Conservation (phyloP, 1,284 basidiomycete genomes). For the Takashimella tepidaria region DNA sequence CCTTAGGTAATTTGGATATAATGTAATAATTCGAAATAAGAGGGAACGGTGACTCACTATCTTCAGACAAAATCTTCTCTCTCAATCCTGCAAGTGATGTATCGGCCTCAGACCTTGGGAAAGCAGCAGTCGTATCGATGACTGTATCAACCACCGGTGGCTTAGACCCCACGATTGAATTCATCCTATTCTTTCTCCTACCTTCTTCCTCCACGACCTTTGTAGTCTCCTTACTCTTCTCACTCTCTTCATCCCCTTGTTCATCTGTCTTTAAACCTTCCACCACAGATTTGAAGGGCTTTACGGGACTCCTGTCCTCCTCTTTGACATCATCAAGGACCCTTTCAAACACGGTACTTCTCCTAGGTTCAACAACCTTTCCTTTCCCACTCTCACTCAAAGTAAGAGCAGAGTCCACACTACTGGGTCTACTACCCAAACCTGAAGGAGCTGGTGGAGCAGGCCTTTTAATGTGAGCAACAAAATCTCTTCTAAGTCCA, state of each 20-base stretch:
- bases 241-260: neutral
- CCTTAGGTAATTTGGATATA: no score
- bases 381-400: constrained; percentile 4
- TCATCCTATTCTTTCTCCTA: neutral
- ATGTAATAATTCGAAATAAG: neutral
- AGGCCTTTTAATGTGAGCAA: constrained; percentile 21
- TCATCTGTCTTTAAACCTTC: no score
- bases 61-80: constrained; percentile 23
- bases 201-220: neutral
- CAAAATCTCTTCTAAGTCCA: constrained; percentile 15
- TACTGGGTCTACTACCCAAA: constrained; percentile 9
- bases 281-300: neutral
- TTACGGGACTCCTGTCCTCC: constrained; percentile 1
- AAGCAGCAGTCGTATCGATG: neutral
- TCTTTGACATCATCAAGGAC: constrained; percentile 13
- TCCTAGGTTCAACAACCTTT: constrained; percentile 19
- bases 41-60: constrained; percentile 15
- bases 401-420: constrained; percentile 16
- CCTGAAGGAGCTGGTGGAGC: constrained; percentile 27
- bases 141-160: neutral
- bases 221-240: neutral
- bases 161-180: neutral
- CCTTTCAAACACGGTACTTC: constrained; percentile 25
- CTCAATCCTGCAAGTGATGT: constrained; percentile 21
- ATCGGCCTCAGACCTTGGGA: constrained; percentile 6